Evolutionary conservation across 208 protist genomes (phyloP).

Genomic region (Crithidia sp.): DNA sequence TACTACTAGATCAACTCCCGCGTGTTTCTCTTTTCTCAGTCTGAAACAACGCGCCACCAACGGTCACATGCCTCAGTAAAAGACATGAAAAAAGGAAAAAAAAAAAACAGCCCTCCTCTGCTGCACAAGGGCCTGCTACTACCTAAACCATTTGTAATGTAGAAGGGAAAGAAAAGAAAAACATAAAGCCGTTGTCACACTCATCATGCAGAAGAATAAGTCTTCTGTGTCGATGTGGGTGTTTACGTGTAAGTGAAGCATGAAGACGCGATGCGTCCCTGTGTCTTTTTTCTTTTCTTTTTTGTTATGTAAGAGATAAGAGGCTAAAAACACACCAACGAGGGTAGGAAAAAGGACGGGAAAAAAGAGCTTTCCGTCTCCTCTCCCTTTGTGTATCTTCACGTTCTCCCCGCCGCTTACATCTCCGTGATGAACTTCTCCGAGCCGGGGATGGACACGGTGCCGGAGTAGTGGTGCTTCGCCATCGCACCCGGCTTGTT

Average conservation of each 20-base stretch:
- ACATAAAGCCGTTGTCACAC: background rate
- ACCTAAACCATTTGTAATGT: too few species aligned
- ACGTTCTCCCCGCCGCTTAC: slow-evolving; percentile 14
- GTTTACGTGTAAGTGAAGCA: slow-evolving; percentile 8
- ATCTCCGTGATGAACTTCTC: slow-evolving; percentile 79
- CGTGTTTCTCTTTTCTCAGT: too few species aligned
- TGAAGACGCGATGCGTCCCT: background rate
- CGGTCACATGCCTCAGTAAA: background rate
- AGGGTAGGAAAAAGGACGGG: background rate
- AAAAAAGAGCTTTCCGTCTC: background rate
- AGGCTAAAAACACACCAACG: background rate
- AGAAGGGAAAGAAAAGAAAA: background rate
- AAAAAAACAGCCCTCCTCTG: background rate
- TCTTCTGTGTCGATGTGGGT: background rate
- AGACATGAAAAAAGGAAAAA: background rate
- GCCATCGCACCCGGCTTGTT: slow-evolving; percentile 87
- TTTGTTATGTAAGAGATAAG: background rate
- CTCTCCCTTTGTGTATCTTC: background rate
- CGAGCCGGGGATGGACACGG: slow-evolving; percentile 84
- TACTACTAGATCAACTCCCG: slow-evolving; percentile 8
- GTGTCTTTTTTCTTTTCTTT: too few species aligned
- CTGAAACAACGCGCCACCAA: background rate
- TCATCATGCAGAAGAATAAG: background rate
- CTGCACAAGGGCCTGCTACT: too few species aligned
- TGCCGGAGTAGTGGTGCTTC: slow-evolving; percentile 86